Base-by-base conservation (phyloP, 495 filamentous ascomycete species). In the Xylaria intraflava region DNA sequence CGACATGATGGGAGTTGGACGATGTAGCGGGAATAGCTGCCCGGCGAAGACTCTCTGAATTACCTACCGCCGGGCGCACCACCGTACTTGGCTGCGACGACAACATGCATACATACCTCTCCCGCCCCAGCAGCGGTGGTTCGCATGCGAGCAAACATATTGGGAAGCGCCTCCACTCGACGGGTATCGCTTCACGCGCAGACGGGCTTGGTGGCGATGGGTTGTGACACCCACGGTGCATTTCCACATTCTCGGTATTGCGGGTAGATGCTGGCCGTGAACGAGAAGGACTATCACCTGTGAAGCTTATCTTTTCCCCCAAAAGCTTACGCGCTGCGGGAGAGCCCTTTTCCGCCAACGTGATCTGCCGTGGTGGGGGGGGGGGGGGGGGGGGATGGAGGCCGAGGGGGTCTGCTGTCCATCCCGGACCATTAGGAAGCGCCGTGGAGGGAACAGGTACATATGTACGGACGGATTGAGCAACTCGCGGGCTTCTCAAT, bases 401-500 rank as follows among this genome's bases (percentile, higher is more conserved):
- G 16, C 30, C 7, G 14, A 31, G 53, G 46, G 43, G 47, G 54
- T 30, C 40, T 49, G 48, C 38, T 50, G 54, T 45, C 40, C 54
- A 50, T 20, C 23, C 54, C 40, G 24, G 31, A 30, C 46, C 47
- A 56, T 46, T 55, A 43, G 49, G 36, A 43, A 12, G 35, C 23
- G 0, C 24, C 53, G 56, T 54, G 57, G 55, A 51, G 19, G 29
- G 23, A 57, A 58, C 16, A 61, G 55, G 61, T 61, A 14, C 38
- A 24, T 54, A 53, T 57, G 59, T 62, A 39, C 51, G 43, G 22
- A 27, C 20, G 26, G 24, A 19, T 19, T 46, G 27, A 22, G 33
- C 26, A 31, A 44, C 48, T 55, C 56, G 62, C 60, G 38, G 63
- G 58, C 63, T 64, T 66, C 63, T 63, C 49, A 60, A 61, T 46